Conservation (phyloP, 2,329 filamentous ascomycete genomes). For the Botrytis byssoidea region DNA sequence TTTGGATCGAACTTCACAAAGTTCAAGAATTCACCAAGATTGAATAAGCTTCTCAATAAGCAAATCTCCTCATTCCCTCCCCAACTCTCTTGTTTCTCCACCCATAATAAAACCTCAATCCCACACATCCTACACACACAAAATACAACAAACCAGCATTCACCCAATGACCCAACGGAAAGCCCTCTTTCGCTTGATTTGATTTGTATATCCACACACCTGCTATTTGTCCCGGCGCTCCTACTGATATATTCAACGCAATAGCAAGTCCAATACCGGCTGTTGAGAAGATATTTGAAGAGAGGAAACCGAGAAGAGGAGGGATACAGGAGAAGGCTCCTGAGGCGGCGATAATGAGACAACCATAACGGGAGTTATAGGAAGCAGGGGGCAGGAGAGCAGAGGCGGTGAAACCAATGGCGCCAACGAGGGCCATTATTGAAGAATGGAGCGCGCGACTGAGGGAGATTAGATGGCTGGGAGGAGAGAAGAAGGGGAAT, state of each 20-base stretch:
- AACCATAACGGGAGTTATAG: constrained; percentile 63
- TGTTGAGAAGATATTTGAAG: constrained; percentile 60
- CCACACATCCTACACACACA: constrained; percentile 54
- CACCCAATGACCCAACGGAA: constrained; percentile 69
- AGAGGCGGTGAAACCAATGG: constrained; percentile 59
- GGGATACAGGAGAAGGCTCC: constrained; percentile 69
- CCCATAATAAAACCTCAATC: constrained; percentile 56
- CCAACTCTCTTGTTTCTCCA: constrained; percentile 42
- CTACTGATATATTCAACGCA: constrained; percentile 67
- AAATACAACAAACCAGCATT: constrained; percentile 61
- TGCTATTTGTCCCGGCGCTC: constrained; percentile 67
- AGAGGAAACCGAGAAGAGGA: constrained; percentile 48
- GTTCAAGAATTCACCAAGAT: background rate
- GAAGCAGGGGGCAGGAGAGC: constrained; percentile 60
- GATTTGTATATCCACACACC: constrained; percentile 74
- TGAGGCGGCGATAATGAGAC: constrained; percentile 64
- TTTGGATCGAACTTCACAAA: background rate
- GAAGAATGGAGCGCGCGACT: constrained; percentile 52
- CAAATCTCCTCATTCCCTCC: background rate
- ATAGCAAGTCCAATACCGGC: constrained; percentile 66
- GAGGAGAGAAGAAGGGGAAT: background rate
- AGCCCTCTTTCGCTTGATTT: constrained; percentile 57
- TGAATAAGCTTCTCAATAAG: background rate
- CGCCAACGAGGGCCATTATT: constrained; percentile 49
- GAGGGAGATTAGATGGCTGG: background rate